Evolutionary conservation across 2,329 filamentous ascomycete genomes (phyloP).

Genomic region (Helotiales sp.): DNA sequence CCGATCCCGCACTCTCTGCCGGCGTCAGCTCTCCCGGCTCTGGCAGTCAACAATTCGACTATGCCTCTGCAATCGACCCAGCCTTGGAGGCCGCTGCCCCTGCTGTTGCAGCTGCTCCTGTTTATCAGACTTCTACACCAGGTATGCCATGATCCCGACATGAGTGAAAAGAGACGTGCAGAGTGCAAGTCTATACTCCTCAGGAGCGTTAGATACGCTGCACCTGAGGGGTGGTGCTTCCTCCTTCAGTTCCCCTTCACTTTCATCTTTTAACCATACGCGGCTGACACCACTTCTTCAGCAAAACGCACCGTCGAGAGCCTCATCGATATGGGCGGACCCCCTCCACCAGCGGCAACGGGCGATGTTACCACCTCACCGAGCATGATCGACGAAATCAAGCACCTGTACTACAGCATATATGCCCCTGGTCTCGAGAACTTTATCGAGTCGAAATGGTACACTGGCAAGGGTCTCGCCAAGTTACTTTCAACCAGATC

Average conservation of each 20-base stretch:
- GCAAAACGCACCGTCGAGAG: constrained; percentile 72
- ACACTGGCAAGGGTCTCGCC: constrained; percentile 48
- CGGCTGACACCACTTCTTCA: constrained; percentile 48
- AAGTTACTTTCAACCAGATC: constrained; percentile 52
- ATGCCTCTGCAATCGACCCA: constrained; percentile 64
- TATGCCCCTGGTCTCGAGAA: constrained; percentile 74
- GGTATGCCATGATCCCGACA: constrained; percentile 32
- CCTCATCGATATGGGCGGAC: constrained; percentile 63
- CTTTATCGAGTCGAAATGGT: constrained; percentile 85
- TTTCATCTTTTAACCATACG: constrained; percentile 33
- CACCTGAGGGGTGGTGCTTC: constrained; percentile 53
- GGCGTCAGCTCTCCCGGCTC: constrained; percentile 46
- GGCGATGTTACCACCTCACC: constrained; percentile 44
- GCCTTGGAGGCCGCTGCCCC: constrained; percentile 54
- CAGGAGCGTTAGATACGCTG: constrained; percentile 40
- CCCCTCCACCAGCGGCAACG: constrained; percentile 56
- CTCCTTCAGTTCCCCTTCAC: constrained; percentile 37
- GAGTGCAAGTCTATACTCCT: constrained; percentile 37
- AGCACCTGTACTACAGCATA: constrained; percentile 70
- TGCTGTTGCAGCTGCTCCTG: constrained; percentile 23
- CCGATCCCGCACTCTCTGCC: constrained; percentile 37
- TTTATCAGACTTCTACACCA: constrained; percentile 28
- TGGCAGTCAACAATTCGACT: constrained; percentile 52
- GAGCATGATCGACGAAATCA: constrained; percentile 63
- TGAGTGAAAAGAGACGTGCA: constrained; percentile 35